Percentiles rank a stretch among this genome's conserved stretches.
phyloP scores from a whole-genome alignment of 768 basidiomycete genomes.

The Podaxis sp. region DNA sequence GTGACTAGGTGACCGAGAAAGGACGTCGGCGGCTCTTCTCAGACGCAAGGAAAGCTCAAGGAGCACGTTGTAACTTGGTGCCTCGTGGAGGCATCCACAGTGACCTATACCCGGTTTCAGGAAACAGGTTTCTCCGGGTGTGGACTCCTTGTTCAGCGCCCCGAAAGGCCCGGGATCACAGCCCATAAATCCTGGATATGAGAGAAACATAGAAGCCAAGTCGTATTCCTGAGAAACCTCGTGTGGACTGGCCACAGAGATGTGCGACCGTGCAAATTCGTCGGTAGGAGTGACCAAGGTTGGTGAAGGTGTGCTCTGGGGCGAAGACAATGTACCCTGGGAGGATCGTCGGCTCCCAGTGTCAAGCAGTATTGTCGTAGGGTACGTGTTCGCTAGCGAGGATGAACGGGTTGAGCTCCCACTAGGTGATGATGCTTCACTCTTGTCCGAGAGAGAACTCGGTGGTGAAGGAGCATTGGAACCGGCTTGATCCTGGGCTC shows the following conservation, averaged over 20 bases:
- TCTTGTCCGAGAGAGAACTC: slow-evolving; percentile 31
- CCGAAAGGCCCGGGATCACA: slow-evolving; percentile 23
- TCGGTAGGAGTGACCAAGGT: slow-evolving; percentile 48
- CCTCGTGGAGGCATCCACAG: slow-evolving; percentile 60
- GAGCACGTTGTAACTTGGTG: slow-evolving; percentile 52
- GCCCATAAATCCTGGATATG: slow-evolving; percentile 31
- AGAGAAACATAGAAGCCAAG: slow-evolving; percentile 39
- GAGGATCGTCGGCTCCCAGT: slow-evolving; percentile 30
- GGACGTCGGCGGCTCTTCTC: slow-evolving; percentile 54
- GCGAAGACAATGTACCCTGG: slow-evolving; percentile 29
- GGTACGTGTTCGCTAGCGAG: slow-evolving; percentile 21
- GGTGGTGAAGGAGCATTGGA: slow-evolving; percentile 31
- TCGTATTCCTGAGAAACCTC: slow-evolving; percentile 39
- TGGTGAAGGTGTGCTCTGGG: slow-evolving; percentile 37
- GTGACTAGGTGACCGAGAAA: slow-evolving; percentile 46
- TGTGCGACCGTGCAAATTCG: slow-evolving; percentile 35
- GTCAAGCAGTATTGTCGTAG: slow-evolving; percentile 21
- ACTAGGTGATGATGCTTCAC: slow-evolving; percentile 20
- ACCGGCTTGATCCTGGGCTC: slow-evolving; percentile 14
- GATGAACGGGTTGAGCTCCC: slow-evolving; percentile 17
- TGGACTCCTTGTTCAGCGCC: slow-evolving; percentile 13
- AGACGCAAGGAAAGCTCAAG: slow-evolving; percentile 67
- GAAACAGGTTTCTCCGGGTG: slow-evolving; percentile 26
- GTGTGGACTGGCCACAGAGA: slow-evolving; percentile 26
- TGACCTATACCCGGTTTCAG: slow-evolving; percentile 35